Evolutionary conservation across 2,329 filamentous ascomycete species (phyloP).

Genomic region (Scopulariopsis brevicaulis): DNA sequence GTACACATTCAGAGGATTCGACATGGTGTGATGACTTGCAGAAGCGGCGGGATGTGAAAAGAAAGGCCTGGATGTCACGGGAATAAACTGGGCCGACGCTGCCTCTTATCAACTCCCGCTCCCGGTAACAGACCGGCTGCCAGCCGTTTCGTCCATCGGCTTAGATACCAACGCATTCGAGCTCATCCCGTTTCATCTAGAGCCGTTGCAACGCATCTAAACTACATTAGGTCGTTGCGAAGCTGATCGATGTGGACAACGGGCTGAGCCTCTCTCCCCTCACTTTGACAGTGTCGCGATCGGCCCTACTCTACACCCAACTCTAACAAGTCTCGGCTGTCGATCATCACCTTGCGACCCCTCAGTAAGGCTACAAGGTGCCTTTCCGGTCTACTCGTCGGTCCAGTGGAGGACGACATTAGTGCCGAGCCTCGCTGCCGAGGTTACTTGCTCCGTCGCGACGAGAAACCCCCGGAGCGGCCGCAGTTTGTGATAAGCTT

Average conservation of each 20-base stretch:
- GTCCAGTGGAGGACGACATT: too few relatives aligned
- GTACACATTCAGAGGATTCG: conserved; percentile 39
- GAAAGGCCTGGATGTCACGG: not conserved
- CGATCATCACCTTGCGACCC: too few relatives aligned
- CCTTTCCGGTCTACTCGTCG: too few relatives aligned
- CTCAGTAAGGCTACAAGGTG: too few relatives aligned
- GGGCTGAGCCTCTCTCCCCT: not conserved
- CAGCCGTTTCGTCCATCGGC: not conserved
- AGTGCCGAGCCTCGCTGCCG: too few relatives aligned
- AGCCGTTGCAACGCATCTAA: not conserved
- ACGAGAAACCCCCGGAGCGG: not conserved
- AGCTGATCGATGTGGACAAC: not conserved
- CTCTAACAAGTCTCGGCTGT: not conserved
- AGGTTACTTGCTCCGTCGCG: not conserved
- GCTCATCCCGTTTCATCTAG: not conserved
- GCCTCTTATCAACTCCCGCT: not conserved
- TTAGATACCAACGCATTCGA: not conserved
- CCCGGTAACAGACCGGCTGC: not conserved
- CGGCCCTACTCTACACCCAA: not conserved
- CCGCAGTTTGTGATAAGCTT: not conserved
- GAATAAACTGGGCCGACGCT: not conserved
- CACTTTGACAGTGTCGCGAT: not conserved
- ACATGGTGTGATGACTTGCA: not conserved
- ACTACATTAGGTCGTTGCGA: not conserved
- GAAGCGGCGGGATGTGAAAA: too few relatives aligned